Conservation (phyloP, 2,329 filamentous ascomycete species). For the Colletotrichum spinosum region DNA sequence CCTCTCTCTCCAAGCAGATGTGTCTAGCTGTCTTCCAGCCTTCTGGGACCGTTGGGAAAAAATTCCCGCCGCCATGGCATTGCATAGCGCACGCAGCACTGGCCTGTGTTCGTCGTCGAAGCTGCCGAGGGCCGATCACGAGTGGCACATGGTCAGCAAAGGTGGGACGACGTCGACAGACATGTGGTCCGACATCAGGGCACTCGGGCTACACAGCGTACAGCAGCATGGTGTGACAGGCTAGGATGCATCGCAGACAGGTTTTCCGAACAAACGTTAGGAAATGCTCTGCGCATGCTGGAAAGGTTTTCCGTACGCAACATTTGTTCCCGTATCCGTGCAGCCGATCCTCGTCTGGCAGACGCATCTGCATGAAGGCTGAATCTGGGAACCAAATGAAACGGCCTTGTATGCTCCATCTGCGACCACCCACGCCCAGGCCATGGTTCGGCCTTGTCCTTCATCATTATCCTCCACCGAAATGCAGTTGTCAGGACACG, state of each 20-base stretch:
- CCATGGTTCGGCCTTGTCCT: background rate
- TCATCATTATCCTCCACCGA: slow-evolving; percentile 5
- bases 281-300: too few relatives aligned
- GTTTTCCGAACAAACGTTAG: background rate
- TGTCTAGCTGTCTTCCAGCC: slow-evolving; percentile 7
- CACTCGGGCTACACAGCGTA: background rate
- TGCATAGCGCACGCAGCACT: background rate
- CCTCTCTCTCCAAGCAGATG: slow-evolving; percentile 15
- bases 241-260: background rate
- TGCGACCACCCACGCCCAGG: background rate
- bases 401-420: slow-evolving; percentile 21
- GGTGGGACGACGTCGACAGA: slow-evolving; percentile 31
- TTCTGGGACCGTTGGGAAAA: slow-evolving; percentile 17
- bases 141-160: slow-evolving; percentile 22
- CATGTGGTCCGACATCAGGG: slow-evolving; percentile 31
- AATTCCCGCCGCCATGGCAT: slow-evolving; percentile 6
- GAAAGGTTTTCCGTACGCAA: too few relatives aligned
- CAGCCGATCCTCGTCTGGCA: slow-evolving; percentile 11
- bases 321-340: too few relatives aligned
- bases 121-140: slow-evolving; percentile 25
- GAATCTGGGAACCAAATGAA: slow-evolving; percentile 21
- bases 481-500: background rate
- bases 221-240: slow-evolving; percentile 12
- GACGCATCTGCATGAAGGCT: slow-evolving; percentile 19
- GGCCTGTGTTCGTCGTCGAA: slow-evolving; percentile 14